Evolutionary conservation across 1,139 yeast species (phyloP), one percentile per base, ranked within the genome.

Genomic region (Zygoascus hellenicus): DNA sequence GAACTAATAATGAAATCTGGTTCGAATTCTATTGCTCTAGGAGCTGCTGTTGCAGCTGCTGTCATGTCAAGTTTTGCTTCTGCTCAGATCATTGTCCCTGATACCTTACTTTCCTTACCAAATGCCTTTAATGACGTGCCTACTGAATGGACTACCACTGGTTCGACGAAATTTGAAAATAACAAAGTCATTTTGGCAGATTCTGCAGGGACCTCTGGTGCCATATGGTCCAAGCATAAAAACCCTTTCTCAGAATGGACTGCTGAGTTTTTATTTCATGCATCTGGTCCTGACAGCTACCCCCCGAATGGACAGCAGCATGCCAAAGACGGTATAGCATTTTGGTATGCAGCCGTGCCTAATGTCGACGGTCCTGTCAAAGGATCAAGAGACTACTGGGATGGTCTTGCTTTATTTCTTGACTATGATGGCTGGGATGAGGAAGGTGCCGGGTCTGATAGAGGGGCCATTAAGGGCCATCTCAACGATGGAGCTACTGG

Each of bases 361-460:
- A 55, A 54, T 34, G 52, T 52, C 19, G 47, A 42, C 1, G 73
- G 73, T 5, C 62, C 67, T 1, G 62, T 66, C 5, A 64, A 65
- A 50, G 73, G 73, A 10, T 58, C 65, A 3, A 48, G 57, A 22
- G 71, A 68, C 42, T 46, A 51, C 16, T 69, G 71, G 71, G 72
- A 69, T 49, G 73, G 73, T 2, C 54, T 69, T 43, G 71, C 65
- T 5, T 46, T 69, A 16, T 55, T 67, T 45, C 51, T 69, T 30
- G 73, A 69, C 56, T 47, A 61, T 48, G 48, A 56, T 15, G 59
- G 58, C 16, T 57, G 55, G 49, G 51, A 46, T 13, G 54, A 48
- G 26, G 39, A 46, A 17, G 45, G 53, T 26, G 35, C 48, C 5
- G 48, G 38, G 10, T 42, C 54, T 11, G 58, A 48, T 11, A 47